Conservation (phyloP, 1,139 yeast genomes). For the Pichia cactophila region DNA sequence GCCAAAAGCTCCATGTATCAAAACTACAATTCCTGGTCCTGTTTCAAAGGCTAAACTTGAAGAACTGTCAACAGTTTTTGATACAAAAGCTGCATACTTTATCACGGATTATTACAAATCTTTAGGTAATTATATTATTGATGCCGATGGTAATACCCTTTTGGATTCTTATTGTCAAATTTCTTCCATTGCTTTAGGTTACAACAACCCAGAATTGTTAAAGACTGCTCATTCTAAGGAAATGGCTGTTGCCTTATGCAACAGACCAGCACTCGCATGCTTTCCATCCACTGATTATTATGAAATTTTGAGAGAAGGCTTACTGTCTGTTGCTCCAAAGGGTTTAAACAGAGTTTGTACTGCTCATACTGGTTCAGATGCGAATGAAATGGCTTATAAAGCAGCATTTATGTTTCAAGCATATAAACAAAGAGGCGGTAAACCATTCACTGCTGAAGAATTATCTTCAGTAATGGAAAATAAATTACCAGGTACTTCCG, state of each 20-base stretch:
- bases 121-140: slow-evolving; percentile 62
- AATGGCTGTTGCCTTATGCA: slow-evolving; percentile 60
- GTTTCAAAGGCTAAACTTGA: slow-evolving; percentile 38
- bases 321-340: slow-evolving; percentile 62
- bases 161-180: slow-evolving; percentile 68
- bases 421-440: slow-evolving; percentile 47
- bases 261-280: slow-evolving; percentile 71
- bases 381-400: slow-evolving; percentile 70
- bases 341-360: slow-evolving; percentile 63
- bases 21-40: slow-evolving; percentile 56
- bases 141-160: slow-evolving; percentile 59
- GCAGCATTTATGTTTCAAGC: slow-evolving; percentile 75
- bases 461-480: slow-evolving; percentile 57
- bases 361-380: slow-evolving; percentile 66
- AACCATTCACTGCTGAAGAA: slow-evolving; percentile 50
- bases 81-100: slow-evolving; percentile 62
- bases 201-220: slow-evolving; percentile 63
- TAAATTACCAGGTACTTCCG: slow-evolving; percentile 60
- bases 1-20: slow-evolving; percentile 38
- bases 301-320: slow-evolving; percentile 45
- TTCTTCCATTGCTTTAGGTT: slow-evolving; percentile 67
- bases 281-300: slow-evolving; percentile 55
- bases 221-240: slow-evolving; percentile 55
- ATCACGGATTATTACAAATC: slow-evolving; percentile 60
- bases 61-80: slow-evolving; percentile 50